Base-by-base conservation (phyloP, 495 filamentous ascomycete species). In the Glonium stellatum region DNA sequence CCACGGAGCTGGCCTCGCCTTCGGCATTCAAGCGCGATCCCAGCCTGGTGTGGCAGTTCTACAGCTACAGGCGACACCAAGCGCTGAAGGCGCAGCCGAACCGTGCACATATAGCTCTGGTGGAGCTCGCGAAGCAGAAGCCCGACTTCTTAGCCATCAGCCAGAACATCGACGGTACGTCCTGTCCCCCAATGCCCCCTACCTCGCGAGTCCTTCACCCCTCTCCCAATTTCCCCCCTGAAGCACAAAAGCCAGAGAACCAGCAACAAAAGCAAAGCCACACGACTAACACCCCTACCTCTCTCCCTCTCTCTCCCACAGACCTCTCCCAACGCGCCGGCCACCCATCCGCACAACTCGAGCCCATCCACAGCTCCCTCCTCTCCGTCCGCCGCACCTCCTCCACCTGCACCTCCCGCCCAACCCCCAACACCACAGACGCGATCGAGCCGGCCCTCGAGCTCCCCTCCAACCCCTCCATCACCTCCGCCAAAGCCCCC, bases 41-140 rank as follows among this genome's bases (percentile, higher is more conserved):
- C 6, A 86, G 81, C 4, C 73, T 93, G 35, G 89, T 92, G 4
- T 95, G 90, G 90, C 82, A 90, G 61, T 93, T 95, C 62, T 95
- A 95, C 71, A 82, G 76, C 50, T 86, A 90, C 71, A 75, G 88
- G 15, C 75, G 90, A 58, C 88, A 92, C 67, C 86, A 88, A 83
- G 86, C 88, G 0, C 72, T 92, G 36, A 72, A 81, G 49, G 89
- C 78, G 4, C 67, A 81, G 41, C 89, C 89, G 8, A 95, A 92
- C 70, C 68, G 71, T 19, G 90, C 82, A 11, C 90, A 93, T 66
- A 81, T 79, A 64, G 88, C 89, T 12, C 74, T 95, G 19, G 87
- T 87, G 0, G 82, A 85, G 62, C 73, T 92, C 4, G 78, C 86
- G 3, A 76, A 72, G 62, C 76, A 67, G 60, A 81, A 78, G 54